Evolutionary conservation across 768 basidiomycete genomes (phyloP).

Genomic region (Phlebiopsis flavidoalba): DNA sequence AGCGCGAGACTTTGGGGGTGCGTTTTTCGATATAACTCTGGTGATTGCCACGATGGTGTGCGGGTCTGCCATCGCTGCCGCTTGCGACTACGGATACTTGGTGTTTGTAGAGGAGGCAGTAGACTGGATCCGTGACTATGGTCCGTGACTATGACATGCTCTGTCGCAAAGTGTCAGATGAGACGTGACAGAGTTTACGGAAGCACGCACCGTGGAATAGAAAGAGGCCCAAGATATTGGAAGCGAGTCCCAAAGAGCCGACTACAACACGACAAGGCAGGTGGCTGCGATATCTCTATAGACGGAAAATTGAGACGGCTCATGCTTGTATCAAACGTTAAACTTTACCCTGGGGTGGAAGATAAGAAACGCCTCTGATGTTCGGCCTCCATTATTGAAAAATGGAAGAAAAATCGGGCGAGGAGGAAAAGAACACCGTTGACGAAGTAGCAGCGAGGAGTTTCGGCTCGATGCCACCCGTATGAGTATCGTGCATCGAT

Average conservation of each 20-base stretch:
- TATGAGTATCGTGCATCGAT: conserved; percentile 83
- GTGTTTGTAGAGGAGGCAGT: conserved; percentile 30
- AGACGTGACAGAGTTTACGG: conserved; percentile 1
- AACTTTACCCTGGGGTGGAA: conserved; percentile 63
- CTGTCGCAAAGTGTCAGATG: conserved; percentile 26
- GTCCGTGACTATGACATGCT: conserved; percentile 56
- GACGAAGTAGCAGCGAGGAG: conserved; percentile 87
- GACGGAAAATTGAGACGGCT: neutral
- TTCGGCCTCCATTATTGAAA: conserved; percentile 88
- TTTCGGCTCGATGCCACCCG: conserved; percentile 99
- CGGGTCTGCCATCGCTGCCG: conserved; percentile 14
- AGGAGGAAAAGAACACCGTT: conserved; percentile 98
- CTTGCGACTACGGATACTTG: conserved; percentile 30
- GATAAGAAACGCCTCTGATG: conserved; percentile 90
- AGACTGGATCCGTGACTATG: conserved; percentile 27
- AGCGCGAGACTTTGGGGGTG: conserved; percentile 21
- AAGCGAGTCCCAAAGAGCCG: conserved; percentile 81
- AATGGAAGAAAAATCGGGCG: conserved; percentile 95
- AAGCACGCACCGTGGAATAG: conserved; percentile 80
- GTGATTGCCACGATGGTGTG: conserved; percentile 30
- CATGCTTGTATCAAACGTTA: neutral
- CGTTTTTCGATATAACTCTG: conserved; percentile 25
- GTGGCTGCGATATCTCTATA: conserved; percentile 84
- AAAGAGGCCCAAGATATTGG: conserved; percentile 90
- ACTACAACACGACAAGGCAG: conserved; percentile 87